Evolutionary conservation across 768 basidiomycete genomes (phyloP), one percentile per base, ranked within the genome.

Genomic region (Podaxis sp.): DNA sequence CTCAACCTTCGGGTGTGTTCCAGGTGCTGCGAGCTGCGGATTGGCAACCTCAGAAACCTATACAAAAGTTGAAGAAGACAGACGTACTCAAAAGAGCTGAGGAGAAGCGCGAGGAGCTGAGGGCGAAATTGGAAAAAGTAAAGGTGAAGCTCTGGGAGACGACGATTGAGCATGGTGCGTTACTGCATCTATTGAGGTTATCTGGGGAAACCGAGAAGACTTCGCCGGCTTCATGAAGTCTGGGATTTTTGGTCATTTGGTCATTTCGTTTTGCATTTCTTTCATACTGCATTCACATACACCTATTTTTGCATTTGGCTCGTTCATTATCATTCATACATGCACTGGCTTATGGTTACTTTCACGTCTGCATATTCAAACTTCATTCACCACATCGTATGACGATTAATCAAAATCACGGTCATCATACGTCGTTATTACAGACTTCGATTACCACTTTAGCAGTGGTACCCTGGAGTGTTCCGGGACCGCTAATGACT

Each of bases 121-220:
- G 75, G 60, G 74, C 73, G 9, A 86, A 88, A 73, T 74, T 92
- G 51, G 80, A 86, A 54, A 77, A 75, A 58, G 83, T 86, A 24
- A 88, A 87, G 69, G 78, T 84, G 30, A 85, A 88, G 68, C 72
- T 92, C 61, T 92, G 91, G 91, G 89, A 90, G 74, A 80, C 82
- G 56, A 86, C 84, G 44, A 80, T 90, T 56, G 89, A 90, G 73
- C 83, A 86, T 68, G 88, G 86, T n/a, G 85, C 81, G 57, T 74
- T 90, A 63, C 70, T 78, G 40, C 79, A 84, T 65, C 70, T 88
- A 49, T 67, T 68, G 65, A 84, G 75, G 70, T 67, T 69, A 48
- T 60, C 57, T 54, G 63, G 65, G 54, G 67, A 68, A 46, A 30
- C 56, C 15, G 61, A 66, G 33, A 36, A 62, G 60, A n/a, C 22